Base-by-base conservation (phyloP, 1,284 basidiomycete genomes). In the Cutaneotrichosporon sp. region DNA sequence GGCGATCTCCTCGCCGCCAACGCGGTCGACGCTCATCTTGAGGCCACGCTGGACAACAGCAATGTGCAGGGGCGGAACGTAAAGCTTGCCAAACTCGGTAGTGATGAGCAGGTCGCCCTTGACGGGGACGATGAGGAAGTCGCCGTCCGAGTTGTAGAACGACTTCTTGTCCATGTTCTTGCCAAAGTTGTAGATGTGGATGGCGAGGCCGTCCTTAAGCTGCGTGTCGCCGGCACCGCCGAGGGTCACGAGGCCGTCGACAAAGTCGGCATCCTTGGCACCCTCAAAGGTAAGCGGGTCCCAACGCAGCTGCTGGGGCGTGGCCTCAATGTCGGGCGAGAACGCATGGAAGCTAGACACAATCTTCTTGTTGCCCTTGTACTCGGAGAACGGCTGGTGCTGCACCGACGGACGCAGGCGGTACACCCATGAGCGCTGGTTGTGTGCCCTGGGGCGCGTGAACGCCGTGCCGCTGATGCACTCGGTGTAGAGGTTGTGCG, bases 21-120 rank as follows among this genome's bases (percentile, higher is more conserved):
- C 42, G 9, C 20, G 30, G 20, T 35, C 30, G 22, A 83, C 81
- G 74, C 81, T 83, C 72, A 83, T 84, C 67, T 82, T 80, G 65
- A 84, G 80, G 1, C 83, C 83, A 4, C 82, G 77, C 65, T 84
- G 83, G 49, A 85, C 78, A 38, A 85, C 82, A 26, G 79, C 76
- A 23, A 85, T 73, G 66, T 85, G 83, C 21, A 83, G 83, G 14
- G 83, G 80, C 7, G 80, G 67, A n/a, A 82, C 83, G 80, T 83
- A 81, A 51, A 85, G 49, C 80, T 78, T 80, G 52, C 84, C 84
- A 56, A 84, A 80, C 70, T 87, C 84, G 4, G 84, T 85, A 68
- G 83, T 83, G 46, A 87, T 79, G 65, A 85, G 81, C 57, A 86
- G 67, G 17, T 83, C 77, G 7, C 83, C 84, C 62, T 81, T 78